phyloP scores from a whole-genome alignment of 164 flowering plant species.

The Umbellularia californica region DNA sequence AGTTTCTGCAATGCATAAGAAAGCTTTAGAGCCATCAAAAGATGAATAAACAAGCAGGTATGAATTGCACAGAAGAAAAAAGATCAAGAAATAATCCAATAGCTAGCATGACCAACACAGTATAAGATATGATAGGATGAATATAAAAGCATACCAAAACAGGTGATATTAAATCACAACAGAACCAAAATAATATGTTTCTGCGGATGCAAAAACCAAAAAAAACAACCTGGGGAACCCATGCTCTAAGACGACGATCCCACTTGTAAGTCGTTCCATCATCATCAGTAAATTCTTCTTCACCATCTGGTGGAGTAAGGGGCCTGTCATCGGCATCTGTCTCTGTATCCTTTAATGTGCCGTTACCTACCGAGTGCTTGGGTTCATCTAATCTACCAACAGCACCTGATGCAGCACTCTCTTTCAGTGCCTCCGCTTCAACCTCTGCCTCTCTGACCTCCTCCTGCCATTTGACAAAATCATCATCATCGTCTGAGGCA shows the following conservation, averaged over 20 bases:
- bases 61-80: background rate
- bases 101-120: background rate
- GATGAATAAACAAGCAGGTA: background rate
- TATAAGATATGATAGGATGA: background rate
- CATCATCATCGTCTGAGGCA: slow-evolving; percentile 46
- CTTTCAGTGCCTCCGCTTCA: slow-evolving; percentile 39
- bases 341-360: slow-evolving; percentile 2
- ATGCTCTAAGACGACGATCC: slow-evolving; percentile 72
- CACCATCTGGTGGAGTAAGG: slow-evolving; percentile 84
- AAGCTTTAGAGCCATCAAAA: background rate
- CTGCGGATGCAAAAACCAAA: background rate
- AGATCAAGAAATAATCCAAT: background rate
- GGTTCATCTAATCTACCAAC: slow-evolving; percentile 16
- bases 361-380: slow-evolving; percentile 18
- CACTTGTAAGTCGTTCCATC: slow-evolving; percentile 96
- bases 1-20: background rate
- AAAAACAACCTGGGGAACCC: slow-evolving; percentile 92
- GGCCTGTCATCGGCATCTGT: slow-evolving; percentile 52
- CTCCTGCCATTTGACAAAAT: slow-evolving; percentile 74
- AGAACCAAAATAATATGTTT: background rate
- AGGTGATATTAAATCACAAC: background rate
- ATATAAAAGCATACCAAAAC: background rate
- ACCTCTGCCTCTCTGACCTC: slow-evolving; percentile 69
- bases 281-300: slow-evolving; percentile 93
- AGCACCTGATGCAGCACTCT: slow-evolving; percentile 15